phyloP scores from a whole-genome alignment of 257 asterid genomes.

The Nicotiana undulata region DNA sequence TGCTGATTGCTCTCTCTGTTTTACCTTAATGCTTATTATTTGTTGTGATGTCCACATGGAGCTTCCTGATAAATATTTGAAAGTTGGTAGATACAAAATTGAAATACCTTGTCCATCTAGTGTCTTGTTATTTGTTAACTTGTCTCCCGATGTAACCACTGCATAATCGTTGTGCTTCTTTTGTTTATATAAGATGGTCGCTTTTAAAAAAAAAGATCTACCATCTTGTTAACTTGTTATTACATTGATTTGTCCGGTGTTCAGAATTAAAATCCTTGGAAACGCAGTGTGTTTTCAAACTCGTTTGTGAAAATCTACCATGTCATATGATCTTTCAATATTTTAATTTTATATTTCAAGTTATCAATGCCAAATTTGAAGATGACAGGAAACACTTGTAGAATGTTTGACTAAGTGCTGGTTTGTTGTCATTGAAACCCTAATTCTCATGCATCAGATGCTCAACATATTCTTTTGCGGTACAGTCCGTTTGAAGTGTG shows the following conservation, averaged over 20 bases:
- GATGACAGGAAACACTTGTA: neutral
- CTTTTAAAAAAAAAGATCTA: neutral
- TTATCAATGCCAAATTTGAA: neutral
- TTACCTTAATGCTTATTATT: neutral
- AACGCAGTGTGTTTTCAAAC: neutral
- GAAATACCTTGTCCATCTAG: constrained; percentile 1
- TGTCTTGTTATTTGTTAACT: neutral
- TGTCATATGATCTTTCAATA: neutral
- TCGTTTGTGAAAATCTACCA: neutral
- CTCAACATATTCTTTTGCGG: neutral
- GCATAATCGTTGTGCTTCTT: neutral
- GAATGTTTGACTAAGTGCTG: neutral
- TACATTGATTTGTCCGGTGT: neutral
- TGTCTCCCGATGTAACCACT: neutral
- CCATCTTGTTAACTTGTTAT: neutral
- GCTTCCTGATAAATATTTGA: neutral
- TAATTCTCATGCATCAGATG: neutral
- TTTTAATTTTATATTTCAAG: neutral
- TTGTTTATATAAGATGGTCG: neutral
- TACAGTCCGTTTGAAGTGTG: neutral
- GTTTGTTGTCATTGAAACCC: neutral
- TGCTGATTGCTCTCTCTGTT: neutral
- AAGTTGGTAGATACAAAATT: neutral
- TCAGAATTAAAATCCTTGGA: neutral
- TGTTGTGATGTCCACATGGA: neutral